A percentile compares a stretch with the other conserved stretches of the same genome.
These are phyloP conservation scores for Mycena kentingensis DNA, from an alignment of 768 basidiomycete genomes.

Conservation along the genomic window DNA sequence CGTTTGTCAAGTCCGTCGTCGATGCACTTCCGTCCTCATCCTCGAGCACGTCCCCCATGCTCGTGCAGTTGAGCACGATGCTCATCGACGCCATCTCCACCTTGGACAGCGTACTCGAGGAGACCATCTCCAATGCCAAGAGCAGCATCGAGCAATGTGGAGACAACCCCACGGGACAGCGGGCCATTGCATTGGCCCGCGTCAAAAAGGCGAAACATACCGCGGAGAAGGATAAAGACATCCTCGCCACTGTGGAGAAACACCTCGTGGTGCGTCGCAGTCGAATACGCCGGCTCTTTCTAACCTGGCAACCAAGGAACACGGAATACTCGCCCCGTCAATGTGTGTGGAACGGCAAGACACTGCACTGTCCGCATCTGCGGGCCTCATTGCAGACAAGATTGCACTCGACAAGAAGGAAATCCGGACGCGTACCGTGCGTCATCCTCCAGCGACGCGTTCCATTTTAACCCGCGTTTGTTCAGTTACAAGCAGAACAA, in stretches of 20 bases:
- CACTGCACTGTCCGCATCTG: constrained; percentile 57
- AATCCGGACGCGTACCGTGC: constrained; percentile 81
- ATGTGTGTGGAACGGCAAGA: constrained; percentile 79
- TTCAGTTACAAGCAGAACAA: constrained; percentile 97
- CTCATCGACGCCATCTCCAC: constrained; percentile 85
- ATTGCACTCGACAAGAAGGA: constrained; percentile 73
- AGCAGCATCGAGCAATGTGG: constrained; percentile 37
- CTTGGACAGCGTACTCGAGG: constrained; percentile 75
- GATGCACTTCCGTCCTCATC: constrained; percentile 71
- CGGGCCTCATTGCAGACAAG: constrained; percentile 72
- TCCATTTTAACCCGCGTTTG: constrained; percentile 1
- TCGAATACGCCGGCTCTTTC: neutral
- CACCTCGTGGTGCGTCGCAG: constrained; percentile 56
- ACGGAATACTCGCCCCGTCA: constrained; percentile 56
- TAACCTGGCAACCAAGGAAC: constrained; percentile 57
- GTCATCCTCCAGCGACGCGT: constrained; percentile 31
- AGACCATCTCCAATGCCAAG: constrained; percentile 60
- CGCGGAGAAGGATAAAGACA: constrained; percentile 66
- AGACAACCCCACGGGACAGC: constrained; percentile 34
- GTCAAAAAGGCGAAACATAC: constrained; percentile 50
- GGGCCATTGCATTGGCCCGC: constrained; percentile 32
- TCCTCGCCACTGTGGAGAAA: constrained; percentile 58
- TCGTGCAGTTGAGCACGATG: constrained; percentile 59
- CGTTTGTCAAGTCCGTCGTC: constrained; percentile 66
- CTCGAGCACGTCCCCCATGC: constrained; percentile 49